A percentile compares a stretch with the other conserved stretches of the same genome.
Conservation (phyloP, 2,329 filamentous ascomycete species). For the Epichloe sibirici region DNA sequence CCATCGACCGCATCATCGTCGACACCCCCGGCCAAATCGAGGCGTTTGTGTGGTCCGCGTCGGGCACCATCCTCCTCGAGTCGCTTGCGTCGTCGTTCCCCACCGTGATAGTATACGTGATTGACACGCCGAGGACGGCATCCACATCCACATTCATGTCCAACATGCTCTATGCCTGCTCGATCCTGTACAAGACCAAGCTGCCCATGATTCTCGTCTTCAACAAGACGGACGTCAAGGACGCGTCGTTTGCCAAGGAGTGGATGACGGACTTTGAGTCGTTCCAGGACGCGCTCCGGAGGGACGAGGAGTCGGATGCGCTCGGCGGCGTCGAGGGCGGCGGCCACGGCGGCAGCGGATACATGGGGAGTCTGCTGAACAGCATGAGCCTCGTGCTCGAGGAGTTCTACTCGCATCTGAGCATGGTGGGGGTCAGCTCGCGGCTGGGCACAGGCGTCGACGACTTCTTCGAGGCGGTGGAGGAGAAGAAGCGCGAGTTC, state of each 20-base stretch:
- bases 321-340: constrained; percentile 62
- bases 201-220: constrained; percentile 98
- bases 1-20: constrained; percentile 74
- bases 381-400: constrained; percentile 97
- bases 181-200: constrained; percentile 97
- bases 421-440: constrained; percentile 83
- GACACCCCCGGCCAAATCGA: constrained; percentile 98
- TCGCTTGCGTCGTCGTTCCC: constrained; percentile 89
- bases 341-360: constrained; percentile 67
- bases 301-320: constrained; percentile 67
- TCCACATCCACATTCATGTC: constrained; percentile 98
- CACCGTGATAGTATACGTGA: constrained; percentile 93
- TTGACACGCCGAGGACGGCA: constrained; percentile 87
- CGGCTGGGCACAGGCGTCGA: constrained; percentile 87
- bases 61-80: constrained; percentile 84
- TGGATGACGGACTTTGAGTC: constrained; percentile 99
- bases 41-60: constrained; percentile 97
- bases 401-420: constrained; percentile 92
- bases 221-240: constrained; percentile 96
- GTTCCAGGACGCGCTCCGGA: constrained; percentile 74
- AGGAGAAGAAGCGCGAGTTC: constrained; percentile 80
- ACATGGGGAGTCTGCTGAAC: constrained; percentile 92
- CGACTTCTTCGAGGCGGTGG: constrained; percentile 84
- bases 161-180: constrained; percentile 99
- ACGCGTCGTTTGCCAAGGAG: constrained; percentile 82